Evolutionary conservation across 768 basidiomycete species (phyloP), one percentile per base, ranked within the genome.

Genomic region (Leccinum longicurvipes): DNA sequence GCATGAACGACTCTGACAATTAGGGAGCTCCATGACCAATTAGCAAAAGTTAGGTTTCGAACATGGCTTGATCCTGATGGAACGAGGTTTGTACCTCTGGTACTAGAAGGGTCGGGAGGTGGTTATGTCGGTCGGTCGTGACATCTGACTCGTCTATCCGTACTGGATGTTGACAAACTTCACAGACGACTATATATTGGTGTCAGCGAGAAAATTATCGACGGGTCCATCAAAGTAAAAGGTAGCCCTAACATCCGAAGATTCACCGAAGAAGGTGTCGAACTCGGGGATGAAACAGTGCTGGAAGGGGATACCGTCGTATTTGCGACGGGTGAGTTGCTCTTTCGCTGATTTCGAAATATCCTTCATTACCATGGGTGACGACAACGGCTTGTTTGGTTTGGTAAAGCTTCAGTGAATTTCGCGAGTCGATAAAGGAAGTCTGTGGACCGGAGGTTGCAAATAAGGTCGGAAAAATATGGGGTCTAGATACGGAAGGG

Each of bases 401-500:
- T 14, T 60, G n/a, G n/a, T n/a, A n/a, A n/a, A 85, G 81, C 1
- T 77, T 78, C 55, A 79, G 79, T 8, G 76, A 81, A 60, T 60
- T 77, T 4, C 70, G 68, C 21, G 66, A 69, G 12, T 70, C 75
- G 10, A 63, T 82, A 29, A 66, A 66, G 51, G 63, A 70, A 21
- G 67, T 86, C 11, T 78, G 81, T 51, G 83, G 80, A 0, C 68
- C 77, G 3, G 75, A 78, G 19, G 64, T 82, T 11, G 74, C 71
- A 2, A 59, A 72, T 34, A 72, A 74, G 64, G 72, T 85, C 56
- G 76, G 79, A 51, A 73, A 77, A n/a, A 67, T 87, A 12, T 83
- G 87, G 88, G 82, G 87, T 32, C 60, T 89, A 54, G 78, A 86
- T 65, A 69, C 74, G 41, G 84, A 91, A 69, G 84, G 86, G 2